Evolutionary conservation across 2,329 filamentous ascomycete species (phyloP).

Genomic region (Fusarium sp.): DNA sequence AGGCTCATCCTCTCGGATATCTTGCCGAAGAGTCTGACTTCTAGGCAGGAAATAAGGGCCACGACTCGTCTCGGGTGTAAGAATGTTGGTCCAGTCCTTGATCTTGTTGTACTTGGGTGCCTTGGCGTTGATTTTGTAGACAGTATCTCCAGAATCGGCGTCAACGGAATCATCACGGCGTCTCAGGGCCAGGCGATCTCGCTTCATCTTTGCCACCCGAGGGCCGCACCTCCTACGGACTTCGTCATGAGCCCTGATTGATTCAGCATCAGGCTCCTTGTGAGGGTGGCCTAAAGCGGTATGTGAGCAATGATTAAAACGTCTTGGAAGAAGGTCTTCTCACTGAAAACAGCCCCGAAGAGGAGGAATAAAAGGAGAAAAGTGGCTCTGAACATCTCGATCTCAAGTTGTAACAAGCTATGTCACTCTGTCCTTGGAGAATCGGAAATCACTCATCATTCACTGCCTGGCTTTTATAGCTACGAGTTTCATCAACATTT

Average conservation of each 20-base stretch:
- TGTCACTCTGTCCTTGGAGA: background rate
- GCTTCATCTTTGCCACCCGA: background rate
- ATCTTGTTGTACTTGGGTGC: conserved; percentile 15
- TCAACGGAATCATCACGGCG: background rate
- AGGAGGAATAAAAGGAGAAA: background rate
- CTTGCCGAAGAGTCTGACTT: conserved; percentile 17
- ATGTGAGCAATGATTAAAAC: background rate
- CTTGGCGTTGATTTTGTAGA: conserved; percentile 7
- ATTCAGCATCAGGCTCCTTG: background rate
- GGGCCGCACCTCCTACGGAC: background rate
- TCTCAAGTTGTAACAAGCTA: background rate
- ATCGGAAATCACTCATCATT: background rate
- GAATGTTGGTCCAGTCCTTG: conserved; percentile 15
- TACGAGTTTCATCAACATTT: background rate
- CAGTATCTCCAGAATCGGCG: background rate
- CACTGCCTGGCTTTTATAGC: background rate
- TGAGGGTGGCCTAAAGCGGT: background rate
- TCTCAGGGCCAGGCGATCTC: background rate
- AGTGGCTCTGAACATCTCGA: background rate
- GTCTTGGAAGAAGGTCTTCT: background rate
- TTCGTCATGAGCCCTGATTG: background rate
- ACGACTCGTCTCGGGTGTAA: conserved; percentile 12
- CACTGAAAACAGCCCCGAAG: background rate
- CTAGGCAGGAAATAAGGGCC: conserved; percentile 17
- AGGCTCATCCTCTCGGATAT: conserved; percentile 12